These are phyloP conservation scores for Saccharomycopsis sp. DNA, from an alignment of 805 yeast genomes.

Conservation along the genomic window DNA sequence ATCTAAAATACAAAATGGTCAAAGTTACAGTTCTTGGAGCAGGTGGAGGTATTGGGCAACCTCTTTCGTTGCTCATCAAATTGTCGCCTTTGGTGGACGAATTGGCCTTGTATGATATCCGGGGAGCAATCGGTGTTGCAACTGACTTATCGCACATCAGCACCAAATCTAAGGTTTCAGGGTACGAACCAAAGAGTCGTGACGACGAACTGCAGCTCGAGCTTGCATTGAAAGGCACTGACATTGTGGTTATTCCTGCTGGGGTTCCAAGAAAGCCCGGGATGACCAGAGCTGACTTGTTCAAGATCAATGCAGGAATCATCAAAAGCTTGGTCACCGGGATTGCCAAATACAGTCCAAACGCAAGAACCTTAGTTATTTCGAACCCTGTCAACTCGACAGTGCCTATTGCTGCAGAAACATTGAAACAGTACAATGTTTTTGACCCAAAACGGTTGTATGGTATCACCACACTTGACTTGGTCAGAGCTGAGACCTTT, in stretches of 20 bases:
- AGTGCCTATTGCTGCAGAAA: constrained; percentile 78
- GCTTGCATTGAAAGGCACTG: constrained; percentile 68
- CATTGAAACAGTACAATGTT: constrained; percentile 60
- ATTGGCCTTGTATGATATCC: constrained; percentile 64
- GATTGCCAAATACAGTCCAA: constrained; percentile 58
- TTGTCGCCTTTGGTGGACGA: constrained; percentile 63
- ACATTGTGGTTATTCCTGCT: constrained; percentile 82
- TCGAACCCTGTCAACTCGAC: constrained; percentile 83
- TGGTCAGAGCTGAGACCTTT: constrained; percentile 67
- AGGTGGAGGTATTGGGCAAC: constrained; percentile 80
- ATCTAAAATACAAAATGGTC: constrained; percentile 12
- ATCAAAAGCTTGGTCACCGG: constrained; percentile 69
- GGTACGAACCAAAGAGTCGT: constrained; percentile 38
- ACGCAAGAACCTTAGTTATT: constrained; percentile 59
- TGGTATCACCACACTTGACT: constrained; percentile 80
- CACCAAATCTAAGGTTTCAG: constrained; percentile 56
- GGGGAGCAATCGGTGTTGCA: constrained; percentile 74
- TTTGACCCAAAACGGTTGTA: constrained; percentile 69
- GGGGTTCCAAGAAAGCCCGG: constrained; percentile 89
- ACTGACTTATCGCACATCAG: constrained; percentile 75
- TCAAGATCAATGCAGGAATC: constrained; percentile 77
- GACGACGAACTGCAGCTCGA: constrained; percentile 53
- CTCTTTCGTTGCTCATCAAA: constrained; percentile 58
- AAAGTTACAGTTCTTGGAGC: constrained; percentile 80
- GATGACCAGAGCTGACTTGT: constrained; percentile 81